Conservation (phyloP, 1,139 yeast species). For the Nakaseomyces sp. region DNA sequence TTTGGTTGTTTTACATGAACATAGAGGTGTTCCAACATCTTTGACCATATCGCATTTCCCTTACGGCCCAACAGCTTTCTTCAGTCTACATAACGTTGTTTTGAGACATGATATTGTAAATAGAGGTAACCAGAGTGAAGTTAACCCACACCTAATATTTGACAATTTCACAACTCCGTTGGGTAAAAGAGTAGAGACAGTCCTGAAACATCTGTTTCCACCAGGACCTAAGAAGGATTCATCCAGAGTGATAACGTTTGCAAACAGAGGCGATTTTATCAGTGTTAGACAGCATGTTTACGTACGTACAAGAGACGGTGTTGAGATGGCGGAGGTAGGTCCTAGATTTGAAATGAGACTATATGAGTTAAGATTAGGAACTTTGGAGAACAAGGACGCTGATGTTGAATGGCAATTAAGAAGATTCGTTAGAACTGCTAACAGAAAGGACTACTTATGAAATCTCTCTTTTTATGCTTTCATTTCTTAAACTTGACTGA, state of each 20-base stretch:
- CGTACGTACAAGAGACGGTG: slow-evolving; percentile 78
- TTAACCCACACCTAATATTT: slow-evolving; percentile 87
- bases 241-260: slow-evolving; percentile 82
- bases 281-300: slow-evolving; percentile 93
- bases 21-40: slow-evolving; percentile 96
- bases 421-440: slow-evolving; percentile 89
- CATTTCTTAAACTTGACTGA: neutral
- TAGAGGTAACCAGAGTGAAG: slow-evolving; percentile 82
- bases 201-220: slow-evolving; percentile 84
- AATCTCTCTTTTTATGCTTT: neutral
- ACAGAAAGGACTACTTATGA: slow-evolving; percentile 75
- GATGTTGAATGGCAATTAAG: slow-evolving; percentile 95
- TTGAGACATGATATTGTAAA: slow-evolving; percentile 85
- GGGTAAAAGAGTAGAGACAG: slow-evolving; percentile 74
- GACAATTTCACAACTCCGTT: slow-evolving; percentile 80
- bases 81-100: slow-evolving; percentile 89
- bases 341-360: slow-evolving; percentile 97
- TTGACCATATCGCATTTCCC: slow-evolving; percentile 91
- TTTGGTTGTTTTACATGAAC: slow-evolving; percentile 81
- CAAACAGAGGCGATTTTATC: slow-evolving; percentile 83
- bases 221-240: slow-evolving; percentile 93
- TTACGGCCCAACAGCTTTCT: slow-evolving; percentile 94
- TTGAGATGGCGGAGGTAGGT: slow-evolving; percentile 92
- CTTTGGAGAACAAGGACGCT: slow-evolving; percentile 92
- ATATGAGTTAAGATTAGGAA: slow-evolving; percentile 80